A percentile compares a stretch with the other conserved stretches of the same genome.
These are phyloP conservation scores for Candida pseudoglaebosa DNA, from an alignment of 805 yeast species.

Conservation along the genomic window DNA sequence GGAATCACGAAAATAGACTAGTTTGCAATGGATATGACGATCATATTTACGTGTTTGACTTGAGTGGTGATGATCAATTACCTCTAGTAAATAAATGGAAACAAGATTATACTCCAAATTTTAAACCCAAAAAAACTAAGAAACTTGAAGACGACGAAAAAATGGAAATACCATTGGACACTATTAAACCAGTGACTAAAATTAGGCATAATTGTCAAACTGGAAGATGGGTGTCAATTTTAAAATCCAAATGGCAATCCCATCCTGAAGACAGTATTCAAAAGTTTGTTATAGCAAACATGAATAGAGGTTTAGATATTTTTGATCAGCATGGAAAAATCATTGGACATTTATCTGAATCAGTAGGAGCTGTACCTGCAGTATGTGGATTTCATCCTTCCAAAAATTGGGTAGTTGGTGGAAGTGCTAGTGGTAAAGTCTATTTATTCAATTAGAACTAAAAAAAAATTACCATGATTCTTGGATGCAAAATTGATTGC, in stretches of 20 bases:
- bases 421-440: constrained; percentile 89
- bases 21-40: constrained; percentile 96
- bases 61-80: constrained; percentile 38
- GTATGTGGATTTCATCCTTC: constrained; percentile 80
- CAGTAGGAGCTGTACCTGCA: constrained; percentile 90
- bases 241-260: constrained; percentile 84
- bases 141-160: constrained; percentile 13
- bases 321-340: constrained; percentile 74
- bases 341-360: constrained; percentile 66
- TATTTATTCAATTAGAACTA: constrained; percentile 48
- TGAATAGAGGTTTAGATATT: constrained; percentile 84
- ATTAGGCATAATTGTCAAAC: constrained; percentile 92
- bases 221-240: constrained; percentile 93
- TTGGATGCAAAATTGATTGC: no score
- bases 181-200: constrained; percentile 56
- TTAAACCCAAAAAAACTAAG: constrained; percentile 10
- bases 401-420: constrained; percentile 88
- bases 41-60: constrained; percentile 62
- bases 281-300: constrained; percentile 88
- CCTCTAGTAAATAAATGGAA: constrained; percentile 25
- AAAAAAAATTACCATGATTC: background rate
- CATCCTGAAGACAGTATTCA: constrained; percentile 67
- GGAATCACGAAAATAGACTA: constrained; percentile 63
- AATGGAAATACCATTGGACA: constrained; percentile 23
- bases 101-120: constrained; percentile 6